phyloP scores from a whole-genome alignment of 306 rosid species.

The Lathyrus sativus region DNA sequence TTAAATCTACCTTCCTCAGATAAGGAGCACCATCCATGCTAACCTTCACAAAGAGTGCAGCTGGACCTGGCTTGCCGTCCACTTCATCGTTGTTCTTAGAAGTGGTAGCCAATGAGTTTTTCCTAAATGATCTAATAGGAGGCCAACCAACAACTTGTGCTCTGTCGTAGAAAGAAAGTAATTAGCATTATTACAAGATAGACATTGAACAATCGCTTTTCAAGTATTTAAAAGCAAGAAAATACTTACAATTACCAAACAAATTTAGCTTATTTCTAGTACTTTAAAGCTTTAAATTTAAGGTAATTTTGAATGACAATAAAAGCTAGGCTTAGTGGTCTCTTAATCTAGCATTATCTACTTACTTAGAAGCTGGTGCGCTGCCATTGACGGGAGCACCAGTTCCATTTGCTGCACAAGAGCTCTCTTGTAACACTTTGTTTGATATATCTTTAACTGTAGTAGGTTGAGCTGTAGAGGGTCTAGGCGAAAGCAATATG shows the following conservation, averaged over 20 bases:
- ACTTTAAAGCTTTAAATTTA: no score
- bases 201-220: neutral
- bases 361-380: conserved; percentile 83
- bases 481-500: conserved; percentile 58
- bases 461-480: conserved; percentile 55
- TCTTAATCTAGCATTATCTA: conserved; percentile 18
- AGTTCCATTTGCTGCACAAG: conserved; percentile 51
- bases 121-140: conserved; percentile 80
- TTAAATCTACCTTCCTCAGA: conserved; percentile 85
- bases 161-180: conserved; percentile 49
- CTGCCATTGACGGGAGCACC: conserved; percentile 48
- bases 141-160: conserved; percentile 98
- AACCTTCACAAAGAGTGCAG: conserved; percentile 80
- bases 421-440: conserved; percentile 57
- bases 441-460: conserved; percentile 49
- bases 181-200: conserved; percentile 3
- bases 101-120: conserved; percentile 65
- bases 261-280: no score
- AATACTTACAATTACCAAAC: no score
- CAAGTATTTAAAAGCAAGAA: no score
- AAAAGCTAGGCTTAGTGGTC: no score
- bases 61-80: conserved; percentile 74
- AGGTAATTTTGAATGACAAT: no score
- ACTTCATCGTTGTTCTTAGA: conserved; percentile 82
- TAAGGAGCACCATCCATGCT: conserved; percentile 98